Conservation (phyloP, 1,284 basidiomycete genomes). For the Trichosporon sp. region DNA sequence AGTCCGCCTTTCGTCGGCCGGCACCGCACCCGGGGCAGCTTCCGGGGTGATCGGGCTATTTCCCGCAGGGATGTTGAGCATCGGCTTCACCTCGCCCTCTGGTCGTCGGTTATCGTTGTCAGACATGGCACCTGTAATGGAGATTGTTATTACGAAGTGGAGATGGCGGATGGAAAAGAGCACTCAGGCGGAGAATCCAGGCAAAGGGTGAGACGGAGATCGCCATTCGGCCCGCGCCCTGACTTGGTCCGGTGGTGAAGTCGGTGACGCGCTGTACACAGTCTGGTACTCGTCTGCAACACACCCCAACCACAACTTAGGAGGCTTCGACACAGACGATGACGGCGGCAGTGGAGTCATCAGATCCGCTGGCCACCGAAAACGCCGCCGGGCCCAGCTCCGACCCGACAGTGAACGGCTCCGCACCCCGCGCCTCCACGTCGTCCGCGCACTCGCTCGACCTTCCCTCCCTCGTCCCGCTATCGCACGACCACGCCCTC, state of each 20-base stretch:
- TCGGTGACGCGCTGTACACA: background rate
- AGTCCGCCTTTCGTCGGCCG: slow-evolving; percentile 31
- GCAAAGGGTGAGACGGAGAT: slow-evolving; percentile 1
- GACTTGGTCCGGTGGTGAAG: background rate
- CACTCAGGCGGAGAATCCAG: background rate
- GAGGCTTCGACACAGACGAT: background rate
- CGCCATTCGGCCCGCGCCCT: slow-evolving; percentile 6
- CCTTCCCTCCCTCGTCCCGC: slow-evolving; percentile 72
- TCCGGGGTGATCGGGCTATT: slow-evolving; percentile 40
- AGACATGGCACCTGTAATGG: slow-evolving; percentile 23
- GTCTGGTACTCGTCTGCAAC: background rate
- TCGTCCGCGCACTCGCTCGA: slow-evolving; percentile 53
- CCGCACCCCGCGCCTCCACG: slow-evolving; percentile 30
- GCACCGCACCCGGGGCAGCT: slow-evolving; percentile 6
- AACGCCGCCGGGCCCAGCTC: background rate
- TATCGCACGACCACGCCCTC: slow-evolving; percentile 76
- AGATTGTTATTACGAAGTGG: slow-evolving; percentile 7
- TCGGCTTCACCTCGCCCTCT: slow-evolving; percentile 18
- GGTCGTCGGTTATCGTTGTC: slow-evolving; percentile 21
- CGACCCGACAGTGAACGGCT: slow-evolving; percentile 13
- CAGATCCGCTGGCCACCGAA: background rate
- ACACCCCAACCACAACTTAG: background rate
- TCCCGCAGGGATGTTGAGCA: slow-evolving; percentile 42
- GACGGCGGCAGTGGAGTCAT: background rate
- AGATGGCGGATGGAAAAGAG: slow-evolving; percentile 15